Evolutionary conservation across 495 filamentous ascomycete genomes (phyloP), one percentile per base, ranked within the genome.

Genomic region (Chaetomium fimeti): DNA sequence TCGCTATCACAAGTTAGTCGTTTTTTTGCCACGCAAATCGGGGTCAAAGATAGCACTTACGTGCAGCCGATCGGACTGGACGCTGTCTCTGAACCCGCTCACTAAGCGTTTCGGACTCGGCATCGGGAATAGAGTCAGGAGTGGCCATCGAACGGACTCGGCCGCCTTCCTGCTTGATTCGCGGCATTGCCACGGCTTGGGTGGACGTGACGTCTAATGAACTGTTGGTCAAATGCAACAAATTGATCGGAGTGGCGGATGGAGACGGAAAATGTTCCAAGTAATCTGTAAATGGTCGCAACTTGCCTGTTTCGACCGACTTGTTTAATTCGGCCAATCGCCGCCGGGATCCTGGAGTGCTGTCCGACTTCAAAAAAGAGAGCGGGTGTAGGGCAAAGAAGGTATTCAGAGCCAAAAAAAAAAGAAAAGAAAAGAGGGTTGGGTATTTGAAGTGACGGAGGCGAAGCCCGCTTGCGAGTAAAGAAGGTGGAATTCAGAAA

Each of bases 1-100:
- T 75, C 28, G 72, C 72, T 74, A 36, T 38, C 15, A 16, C 8
- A n/a, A 62, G 49, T 68, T 47, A 64, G 53, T 36, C 20, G 24
- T 9, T 18, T n/a, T n/a, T n/a, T n/a, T n/a, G 24, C 6, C 6
- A 16, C n/a, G 1, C 18, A 24, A n/a, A 3, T 13, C 42, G 28
- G 52, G 6, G 43, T 40, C 6, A 5, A 4, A 11, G 2, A 0
- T 3, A 20, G 5, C 5, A 73, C 72, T 73, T 65, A 73, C 72
- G 73, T 22, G 73, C 73, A 32, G 25, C 52, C 3, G 73, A 75
- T 4, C 63, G 32, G 12, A 60, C 27, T 11, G 38, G 63, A 5
- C 66, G 61, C 32, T 18, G 38, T 27, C 49, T 32, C 47, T 60
- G 32, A 51, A 60, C 49, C 2, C 5, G 48, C 8, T 65, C 63